Conservation (phyloP, 441 rosid species). For the Pelargonium australe region DNA sequence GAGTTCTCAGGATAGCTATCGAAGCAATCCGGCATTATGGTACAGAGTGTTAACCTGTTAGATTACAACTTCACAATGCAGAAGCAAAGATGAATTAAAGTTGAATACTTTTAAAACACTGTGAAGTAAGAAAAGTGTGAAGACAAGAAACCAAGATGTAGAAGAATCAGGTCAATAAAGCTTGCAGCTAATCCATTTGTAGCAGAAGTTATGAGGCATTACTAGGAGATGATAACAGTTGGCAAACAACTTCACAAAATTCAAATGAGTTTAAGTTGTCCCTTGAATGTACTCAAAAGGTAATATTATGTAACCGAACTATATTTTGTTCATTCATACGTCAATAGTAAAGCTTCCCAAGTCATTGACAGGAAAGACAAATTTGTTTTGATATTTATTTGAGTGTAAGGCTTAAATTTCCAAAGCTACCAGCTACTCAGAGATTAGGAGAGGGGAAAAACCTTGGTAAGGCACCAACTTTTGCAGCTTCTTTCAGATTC, state of each 20-base stretch:
- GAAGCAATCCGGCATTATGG: no score
- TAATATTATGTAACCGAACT: not conserved
- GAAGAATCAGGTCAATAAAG: not conserved
- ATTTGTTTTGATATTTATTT: not conserved
- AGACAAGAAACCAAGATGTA: not conserved
- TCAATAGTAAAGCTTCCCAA: not conserved
- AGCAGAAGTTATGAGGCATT: not conserved
- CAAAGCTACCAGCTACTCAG: not conserved
- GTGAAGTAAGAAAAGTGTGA: no score
- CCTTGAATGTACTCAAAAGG: not conserved
- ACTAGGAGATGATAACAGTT: not conserved
- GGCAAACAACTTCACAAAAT: not conserved
- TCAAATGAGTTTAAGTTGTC: not conserved
- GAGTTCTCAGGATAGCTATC: no score
- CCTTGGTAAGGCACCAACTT: slow-evolving; percentile 89
- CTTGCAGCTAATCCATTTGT: not conserved
- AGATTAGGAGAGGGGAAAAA: slow-evolving; percentile 19
- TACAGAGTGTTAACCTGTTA: no score
- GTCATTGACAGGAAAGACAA: not conserved
- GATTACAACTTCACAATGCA: no score
- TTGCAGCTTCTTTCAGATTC: slow-evolving; percentile 70
- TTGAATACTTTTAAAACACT: not conserved
- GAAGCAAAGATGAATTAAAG: not conserved
- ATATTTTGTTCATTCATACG: not conserved
- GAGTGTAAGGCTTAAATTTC: not conserved